Conservation (phyloP, 805 yeast species). For the Aciculoconidium aculeatum region DNA sequence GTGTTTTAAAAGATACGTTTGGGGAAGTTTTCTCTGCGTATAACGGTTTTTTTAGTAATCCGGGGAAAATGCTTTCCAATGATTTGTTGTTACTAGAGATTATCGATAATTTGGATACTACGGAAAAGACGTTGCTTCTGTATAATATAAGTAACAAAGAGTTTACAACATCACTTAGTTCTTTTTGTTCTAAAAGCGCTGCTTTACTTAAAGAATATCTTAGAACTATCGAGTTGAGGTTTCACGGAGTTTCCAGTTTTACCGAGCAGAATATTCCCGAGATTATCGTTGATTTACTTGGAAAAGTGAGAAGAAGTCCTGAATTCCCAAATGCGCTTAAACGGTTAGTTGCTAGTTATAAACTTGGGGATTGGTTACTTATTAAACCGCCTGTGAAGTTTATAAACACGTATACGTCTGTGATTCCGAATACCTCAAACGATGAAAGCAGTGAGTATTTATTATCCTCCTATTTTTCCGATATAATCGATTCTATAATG, state of each 20-base stretch:
- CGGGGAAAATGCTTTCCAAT: constrained; percentile 13
- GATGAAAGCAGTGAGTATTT: constrained; percentile 43
- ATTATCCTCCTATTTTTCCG: constrained; percentile 65
- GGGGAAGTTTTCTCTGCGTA: constrained; percentile 10
- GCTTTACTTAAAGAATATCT: constrained; percentile 53
- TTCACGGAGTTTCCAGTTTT: constrained; percentile 45
- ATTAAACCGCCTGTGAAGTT: constrained; percentile 49
- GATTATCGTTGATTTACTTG: constrained; percentile 65
- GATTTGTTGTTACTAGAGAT: constrained; percentile 34
- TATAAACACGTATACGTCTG: constrained; percentile 42
- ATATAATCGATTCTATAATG: constrained; percentile 69
- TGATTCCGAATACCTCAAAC: constrained; percentile 31
- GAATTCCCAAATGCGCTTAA: constrained; percentile 52
- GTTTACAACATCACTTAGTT: constrained; percentile 7
- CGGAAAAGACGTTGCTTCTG: constrained; percentile 9
- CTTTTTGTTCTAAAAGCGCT: constrained; percentile 18
- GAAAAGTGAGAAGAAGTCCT: constrained; percentile 58
- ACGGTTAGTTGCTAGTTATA: constrained; percentile 43
- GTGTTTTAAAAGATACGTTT: constrained; percentile 8
- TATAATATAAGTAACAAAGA: constrained; percentile 9
- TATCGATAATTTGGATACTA: constrained; percentile 34
- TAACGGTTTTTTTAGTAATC: constrained; percentile 10
- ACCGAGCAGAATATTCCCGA: constrained; percentile 69
- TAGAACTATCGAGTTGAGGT: constrained; percentile 47
- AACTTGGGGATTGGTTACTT: constrained; percentile 65